Conservation (phyloP, 495 filamentous ascomycete genomes). For the Bombardia bombarda region DNA sequence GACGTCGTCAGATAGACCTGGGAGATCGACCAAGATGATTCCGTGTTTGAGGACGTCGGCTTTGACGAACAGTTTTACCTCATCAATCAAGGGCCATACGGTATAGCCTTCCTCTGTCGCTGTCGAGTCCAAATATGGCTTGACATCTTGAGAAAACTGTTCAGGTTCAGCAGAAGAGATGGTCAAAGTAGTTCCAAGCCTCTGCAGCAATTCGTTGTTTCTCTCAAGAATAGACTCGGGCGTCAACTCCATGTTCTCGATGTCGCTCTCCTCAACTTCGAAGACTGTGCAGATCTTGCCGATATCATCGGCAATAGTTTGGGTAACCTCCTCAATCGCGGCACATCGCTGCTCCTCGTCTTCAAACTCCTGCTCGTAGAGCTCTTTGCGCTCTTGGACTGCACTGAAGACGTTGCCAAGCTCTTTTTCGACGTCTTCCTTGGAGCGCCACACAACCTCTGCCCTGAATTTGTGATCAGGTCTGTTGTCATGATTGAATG, state of each 20-base stretch:
- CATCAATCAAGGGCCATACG: constrained; percentile 18
- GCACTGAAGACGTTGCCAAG: constrained; percentile 5
- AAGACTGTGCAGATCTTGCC: constrained; percentile 6
- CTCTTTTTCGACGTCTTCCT: constrained; percentile 8
- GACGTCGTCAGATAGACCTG: constrained; percentile 15
- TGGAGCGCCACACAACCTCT: constrained; percentile 9
- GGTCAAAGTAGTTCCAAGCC: constrained; percentile 1
- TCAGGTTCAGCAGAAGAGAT: constrained; percentile 7
- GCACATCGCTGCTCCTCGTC: constrained; percentile 2
- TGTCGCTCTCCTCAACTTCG: constrained; percentile 5
- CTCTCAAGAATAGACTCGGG: not conserved
- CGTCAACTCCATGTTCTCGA: constrained; percentile 18
- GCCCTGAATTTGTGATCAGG: constrained; percentile 10
- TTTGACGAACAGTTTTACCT: constrained; percentile 16
- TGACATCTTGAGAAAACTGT: constrained; percentile 4
- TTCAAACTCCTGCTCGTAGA: not conserved
- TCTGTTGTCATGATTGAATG: constrained; percentile 11
- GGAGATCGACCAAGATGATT: constrained; percentile 16
- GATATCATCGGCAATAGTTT: not conserved
- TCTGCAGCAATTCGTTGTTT: constrained; percentile 2
- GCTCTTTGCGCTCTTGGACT: not conserved
- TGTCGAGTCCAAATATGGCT: constrained; percentile 13
- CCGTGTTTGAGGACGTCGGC: constrained; percentile 14
- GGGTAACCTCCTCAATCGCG: not conserved
- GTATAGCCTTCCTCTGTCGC: not conserved